Conservation (phyloP, 768 basidiomycete genomes). For the Hypsizygus marmoreus region DNA sequence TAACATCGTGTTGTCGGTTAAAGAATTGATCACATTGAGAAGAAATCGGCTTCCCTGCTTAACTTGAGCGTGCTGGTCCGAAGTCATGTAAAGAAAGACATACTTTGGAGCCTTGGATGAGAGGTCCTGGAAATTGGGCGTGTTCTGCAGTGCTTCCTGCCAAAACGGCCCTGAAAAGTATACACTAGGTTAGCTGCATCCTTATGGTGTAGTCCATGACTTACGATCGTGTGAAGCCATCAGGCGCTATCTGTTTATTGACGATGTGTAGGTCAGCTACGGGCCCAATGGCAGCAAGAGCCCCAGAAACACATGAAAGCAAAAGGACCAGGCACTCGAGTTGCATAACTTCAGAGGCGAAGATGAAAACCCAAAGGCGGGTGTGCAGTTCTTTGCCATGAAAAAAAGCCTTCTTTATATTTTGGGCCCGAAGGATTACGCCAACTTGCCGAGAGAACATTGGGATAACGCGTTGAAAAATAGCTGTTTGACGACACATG, state of each 20-base stretch:
- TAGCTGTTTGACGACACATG: too few relatives aligned
- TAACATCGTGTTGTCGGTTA: slow-evolving; percentile 39
- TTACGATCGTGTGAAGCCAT: slow-evolving; percentile 39
- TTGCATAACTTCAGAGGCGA: too few relatives aligned
- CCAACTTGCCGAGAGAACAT: too few relatives aligned
- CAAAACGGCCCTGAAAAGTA: slow-evolving; percentile 21
- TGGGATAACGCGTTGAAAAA: too few relatives aligned
- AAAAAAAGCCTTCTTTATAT: too few relatives aligned
- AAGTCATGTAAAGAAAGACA: neutral
- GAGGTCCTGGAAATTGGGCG: slow-evolving; percentile 30
- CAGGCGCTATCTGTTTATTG: slow-evolving; percentile 41
- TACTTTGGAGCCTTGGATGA: slow-evolving; percentile 26
- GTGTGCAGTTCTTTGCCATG: too few relatives aligned
- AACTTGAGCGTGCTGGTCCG: neutral
- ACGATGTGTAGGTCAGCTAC: slow-evolving; percentile 30
- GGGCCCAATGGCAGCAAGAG: slow-evolving; percentile 12
- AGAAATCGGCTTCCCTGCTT: slow-evolving; percentile 36
- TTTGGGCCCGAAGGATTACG: too few relatives aligned
- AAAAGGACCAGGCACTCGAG: neutral
- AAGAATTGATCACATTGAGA: slow-evolving; percentile 47
- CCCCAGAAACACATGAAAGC: neutral
- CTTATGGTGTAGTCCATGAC: slow-evolving; percentile 5
- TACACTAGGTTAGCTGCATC: neutral
- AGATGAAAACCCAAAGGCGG: too few relatives aligned
- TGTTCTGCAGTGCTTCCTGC: slow-evolving; percentile 22